Base-by-base conservation (phyloP, 192 early-diverging fungal genomes). In the Powellomyces hirtus region DNA sequence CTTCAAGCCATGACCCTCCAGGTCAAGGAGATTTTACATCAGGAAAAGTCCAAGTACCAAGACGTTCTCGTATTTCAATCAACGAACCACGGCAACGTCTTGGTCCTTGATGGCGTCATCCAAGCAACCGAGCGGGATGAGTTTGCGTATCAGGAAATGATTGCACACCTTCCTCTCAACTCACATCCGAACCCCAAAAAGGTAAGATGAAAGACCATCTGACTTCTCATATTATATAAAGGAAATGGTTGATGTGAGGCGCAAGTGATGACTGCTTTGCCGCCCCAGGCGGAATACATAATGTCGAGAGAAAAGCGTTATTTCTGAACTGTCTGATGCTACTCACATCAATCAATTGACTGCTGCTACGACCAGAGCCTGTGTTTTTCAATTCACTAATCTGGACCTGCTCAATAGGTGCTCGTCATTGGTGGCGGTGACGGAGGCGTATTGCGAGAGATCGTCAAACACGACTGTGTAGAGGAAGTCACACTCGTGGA, bases 71-170 rank as follows among this genome's bases (percentile, higher is more conserved):
- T 98, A n/a, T 99, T 99, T 81, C 80, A 94, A 77, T 96, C 93
- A 50, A 85, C 86, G 73, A 90, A 89, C 79, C 92, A 98, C 75
- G 97, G 97, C 69, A 97, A 92, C 75, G 96, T 98, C 33, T 84
- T 99, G 20, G 94, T 96, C 20, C 89, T 99, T 45, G 97, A 99
- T 77, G 96, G 96, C 64, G 96, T 96, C 44, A 95, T 99, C 80
- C 97, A 99, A 76, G 86, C 88, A 53, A 98, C 96, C 70, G 97
- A 99, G 83, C 89, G 94, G 76, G 97, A 99, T 80, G 97, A 99
- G 81, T 97, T 97, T 76, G 86, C 94, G 80, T 98, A 98, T 85
- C 97, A 99, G 81, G 97, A 99, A 82, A 99, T 98, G 96, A 99
- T 99, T 82, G 91, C 96, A 53, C 96, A 99, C 70, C 79, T 95